Base-by-base conservation (phyloP, 345 rosid genomes). In the Moricandia moricandioides region DNA sequence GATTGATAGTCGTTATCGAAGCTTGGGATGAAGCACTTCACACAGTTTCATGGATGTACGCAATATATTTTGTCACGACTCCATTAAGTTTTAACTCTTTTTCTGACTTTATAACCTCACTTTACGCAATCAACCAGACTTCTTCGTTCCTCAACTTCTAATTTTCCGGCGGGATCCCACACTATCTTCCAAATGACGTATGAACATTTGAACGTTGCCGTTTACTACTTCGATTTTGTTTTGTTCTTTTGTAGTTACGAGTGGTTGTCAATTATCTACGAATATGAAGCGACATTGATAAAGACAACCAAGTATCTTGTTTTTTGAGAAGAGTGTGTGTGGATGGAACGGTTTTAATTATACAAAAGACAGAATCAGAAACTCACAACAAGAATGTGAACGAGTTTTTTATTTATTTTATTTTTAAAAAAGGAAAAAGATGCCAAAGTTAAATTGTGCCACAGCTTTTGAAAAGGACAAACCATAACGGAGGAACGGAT, bases 371-470 rank as follows among this genome's bases (percentile, higher is more conserved):
- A 45, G 69, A 56, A 70, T 70, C 65, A 56, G 40, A 55, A 64
- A 70, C 60, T 76, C 71, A 70, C 76, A 70, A 18, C 57, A 65
- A 56, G 54, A 77, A 70, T 70, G 76, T 77, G 76, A 70, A 57
- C 6, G 45, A 70, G 69, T n/a, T 63, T 55, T 2, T 18, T 16
- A 4, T 16, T 33, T 7, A 0, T 21, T 21, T 21, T 39, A 4
- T 21, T 21, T 21, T 21, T 39, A 4, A 7, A 9, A 5, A 55
- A 16, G 40, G 2, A 40, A 40, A 40, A 0, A 29, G 31, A 40
- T 49, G 63, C 4, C 56, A 30, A 62, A 58, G n/a, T 40, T 40
- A 51, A 30, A 69, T n/a, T 29, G 58, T 39, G 49, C 10, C 57
- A 62, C 8, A 17, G 49, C 65, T 33, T 34, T 63, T 7, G 55